phyloP scores from a whole-genome alignment of 257 asterid species.

The Phtheirospermum japonicum region DNA sequence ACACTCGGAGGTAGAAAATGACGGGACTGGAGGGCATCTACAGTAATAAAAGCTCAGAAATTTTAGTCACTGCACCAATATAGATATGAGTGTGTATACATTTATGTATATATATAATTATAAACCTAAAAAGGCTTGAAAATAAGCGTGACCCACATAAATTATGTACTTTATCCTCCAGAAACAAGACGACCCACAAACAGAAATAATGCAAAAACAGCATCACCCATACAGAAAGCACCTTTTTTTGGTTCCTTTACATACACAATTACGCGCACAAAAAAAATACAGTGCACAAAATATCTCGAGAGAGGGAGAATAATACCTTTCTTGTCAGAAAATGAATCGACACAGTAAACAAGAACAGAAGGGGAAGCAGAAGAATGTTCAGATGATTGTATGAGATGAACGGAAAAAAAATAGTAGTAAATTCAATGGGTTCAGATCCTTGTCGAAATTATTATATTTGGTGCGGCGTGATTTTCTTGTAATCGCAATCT shows the following conservation, averaged over 20 bases:
- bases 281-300: background rate
- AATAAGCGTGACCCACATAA: slow-evolving; percentile 36
- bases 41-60: too few species aligned
- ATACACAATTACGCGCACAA: background rate
- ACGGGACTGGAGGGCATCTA: too few species aligned
- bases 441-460: slow-evolving; percentile 1
- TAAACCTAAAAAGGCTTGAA: slow-evolving; percentile 17
- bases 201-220: slow-evolving; percentile 26
- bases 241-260: slow-evolving; percentile 27
- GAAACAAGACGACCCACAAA: slow-evolving; percentile 32
- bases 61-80: too few species aligned
- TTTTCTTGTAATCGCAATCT: slow-evolving; percentile 1
- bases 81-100: background rate
- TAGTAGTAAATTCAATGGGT: background rate
- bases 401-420: background rate
- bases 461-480: slow-evolving; percentile 13
- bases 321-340: background rate
- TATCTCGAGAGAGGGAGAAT: background rate
- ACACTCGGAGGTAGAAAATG: slow-evolving; percentile 8
- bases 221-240: slow-evolving; percentile 7
- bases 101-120: too few species aligned
- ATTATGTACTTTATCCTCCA: slow-evolving; percentile 28
- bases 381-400: background rate
- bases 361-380: too few species aligned
- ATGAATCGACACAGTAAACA: too few species aligned